phyloP scores from a whole-genome alignment of 2,329 filamentous ascomycete species.

The Fusarium dimerum region DNA sequence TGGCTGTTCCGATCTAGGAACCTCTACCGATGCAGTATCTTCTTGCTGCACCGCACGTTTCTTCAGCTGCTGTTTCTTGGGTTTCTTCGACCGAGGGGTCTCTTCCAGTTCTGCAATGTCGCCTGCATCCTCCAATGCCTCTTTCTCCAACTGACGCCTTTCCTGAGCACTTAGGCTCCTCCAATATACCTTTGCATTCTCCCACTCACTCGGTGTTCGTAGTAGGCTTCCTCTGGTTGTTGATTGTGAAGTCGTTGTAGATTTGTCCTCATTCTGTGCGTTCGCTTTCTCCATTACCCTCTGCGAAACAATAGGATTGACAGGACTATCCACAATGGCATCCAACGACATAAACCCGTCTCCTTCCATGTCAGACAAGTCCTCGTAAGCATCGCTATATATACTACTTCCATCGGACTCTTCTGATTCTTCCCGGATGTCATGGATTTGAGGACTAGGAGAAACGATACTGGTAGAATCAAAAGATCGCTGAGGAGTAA shows the following conservation, averaged over 20 bases:
- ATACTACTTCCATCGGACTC: conserved; percentile 55
- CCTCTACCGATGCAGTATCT: background rate
- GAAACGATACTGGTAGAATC: conserved; percentile 17
- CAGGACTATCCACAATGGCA: conserved; percentile 66
- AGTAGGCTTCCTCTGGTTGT: background rate
- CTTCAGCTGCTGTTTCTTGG: conserved; percentile 42
- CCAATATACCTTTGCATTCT: conserved; percentile 70
- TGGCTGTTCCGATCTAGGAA: background rate
- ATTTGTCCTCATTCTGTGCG: conserved; percentile 18
- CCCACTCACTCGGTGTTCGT: conserved; percentile 56
- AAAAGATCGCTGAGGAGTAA: conserved; percentile 15
- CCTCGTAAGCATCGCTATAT: conserved; percentile 78
- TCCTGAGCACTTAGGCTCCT: conserved; percentile 63
- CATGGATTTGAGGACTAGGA: conserved; percentile 31
- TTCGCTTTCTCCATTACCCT: conserved; percentile 28
- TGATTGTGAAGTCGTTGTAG: background rate
- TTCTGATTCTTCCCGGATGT: conserved; percentile 44
- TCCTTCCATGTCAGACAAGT: conserved; percentile 64
- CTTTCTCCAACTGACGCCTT: conserved; percentile 61
- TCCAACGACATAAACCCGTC: conserved; percentile 73
- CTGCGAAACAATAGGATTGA: conserved; percentile 19
- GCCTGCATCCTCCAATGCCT: conserved; percentile 55
- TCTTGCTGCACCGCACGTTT: conserved; percentile 8
- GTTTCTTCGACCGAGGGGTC: conserved; percentile 17
- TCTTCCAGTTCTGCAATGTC: conserved; percentile 43